Conservation (phyloP, 148 eudicot species). For the Bassia scoparia region DNA sequence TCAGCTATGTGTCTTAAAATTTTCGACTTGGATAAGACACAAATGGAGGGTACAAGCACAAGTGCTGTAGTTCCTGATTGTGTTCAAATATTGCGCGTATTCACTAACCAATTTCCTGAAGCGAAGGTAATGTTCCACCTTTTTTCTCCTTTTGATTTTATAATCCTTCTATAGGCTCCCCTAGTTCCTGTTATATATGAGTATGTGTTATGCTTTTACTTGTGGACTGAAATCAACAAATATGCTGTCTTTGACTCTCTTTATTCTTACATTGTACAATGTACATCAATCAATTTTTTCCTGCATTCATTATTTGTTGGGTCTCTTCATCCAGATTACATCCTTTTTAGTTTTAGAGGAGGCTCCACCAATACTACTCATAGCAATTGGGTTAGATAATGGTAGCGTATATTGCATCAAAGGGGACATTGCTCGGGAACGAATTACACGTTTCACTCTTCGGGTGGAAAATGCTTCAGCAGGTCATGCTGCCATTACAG, state of each 20-base stretch:
- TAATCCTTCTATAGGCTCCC: neutral
- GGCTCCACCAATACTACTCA: slow-evolving; percentile 75
- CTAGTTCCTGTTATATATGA: slow-evolving; percentile 1
- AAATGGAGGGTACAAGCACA: slow-evolving; percentile 58
- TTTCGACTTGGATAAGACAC: slow-evolving; percentile 88
- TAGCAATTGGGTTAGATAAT: slow-evolving; percentile 89
- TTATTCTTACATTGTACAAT: neutral
- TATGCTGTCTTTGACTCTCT: slow-evolving; percentile 17
- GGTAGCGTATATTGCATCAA: slow-evolving; percentile 91
- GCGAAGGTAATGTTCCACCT: slow-evolving; percentile 55
- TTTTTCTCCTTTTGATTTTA: slow-evolving; percentile 10
- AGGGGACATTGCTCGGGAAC: slow-evolving; percentile 96
- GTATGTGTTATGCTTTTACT: neutral
- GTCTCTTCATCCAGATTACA: slow-evolving; percentile 58
- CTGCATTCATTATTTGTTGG: neutral
- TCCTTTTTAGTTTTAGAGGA: slow-evolving; percentile 85
- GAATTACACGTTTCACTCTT: slow-evolving; percentile 85
- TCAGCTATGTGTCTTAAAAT: slow-evolving; percentile 77
- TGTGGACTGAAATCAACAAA: neutral
- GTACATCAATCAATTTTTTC: too few relatives aligned
- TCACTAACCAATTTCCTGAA: slow-evolving; percentile 82
- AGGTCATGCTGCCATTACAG: slow-evolving; percentile 55
- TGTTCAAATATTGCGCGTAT: slow-evolving; percentile 83
- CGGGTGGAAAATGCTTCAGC: slow-evolving; percentile 60
- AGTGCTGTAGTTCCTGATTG: slow-evolving; percentile 81